Evolutionary conservation across 495 filamentous ascomycete genomes (phyloP).

Genomic region (Penicillium coprophilum): DNA sequence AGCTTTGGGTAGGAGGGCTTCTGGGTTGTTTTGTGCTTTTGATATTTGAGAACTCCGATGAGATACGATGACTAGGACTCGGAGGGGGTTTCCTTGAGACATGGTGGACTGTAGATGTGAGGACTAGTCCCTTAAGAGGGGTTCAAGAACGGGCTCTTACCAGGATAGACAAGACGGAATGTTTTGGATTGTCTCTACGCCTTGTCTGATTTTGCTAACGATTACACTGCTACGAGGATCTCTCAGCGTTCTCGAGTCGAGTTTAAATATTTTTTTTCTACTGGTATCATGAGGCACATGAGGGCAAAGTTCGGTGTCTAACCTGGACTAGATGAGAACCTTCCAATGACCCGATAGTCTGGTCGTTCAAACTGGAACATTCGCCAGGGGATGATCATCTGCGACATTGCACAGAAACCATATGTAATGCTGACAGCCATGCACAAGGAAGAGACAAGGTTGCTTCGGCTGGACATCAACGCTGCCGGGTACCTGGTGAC

Average conservation of each 20-base stretch:
- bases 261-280: conserved; percentile 3
- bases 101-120: conserved; percentile 13
- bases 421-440: conserved; percentile 2
- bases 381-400: conserved; percentile 2
- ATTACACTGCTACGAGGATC: neutral
- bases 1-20: conserved; percentile 21
- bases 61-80: conserved; percentile 29
- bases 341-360: conserved; percentile 12
- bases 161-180: neutral
- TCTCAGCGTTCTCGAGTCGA: neutral
- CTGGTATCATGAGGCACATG: neutral
- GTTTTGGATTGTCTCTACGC: neutral
- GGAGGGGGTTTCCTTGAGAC: conserved; percentile 17
- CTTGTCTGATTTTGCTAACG: neutral
- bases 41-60: conserved; percentile 22
- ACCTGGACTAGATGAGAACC: conserved; percentile 8
- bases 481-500: conserved; percentile 10
- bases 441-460: neutral
- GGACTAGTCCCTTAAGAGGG: neutral
- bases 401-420: neutral
- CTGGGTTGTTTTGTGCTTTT: conserved; percentile 23
- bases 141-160: neutral
- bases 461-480: conserved; percentile 7
- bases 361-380: conserved; percentile 3
- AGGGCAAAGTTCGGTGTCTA: conserved; percentile 9